Percentiles rank a stretch among this genome's conserved stretches.
Evolutionary conservation across 148 eudicot species (phyloP).

Genomic region (Fallopia convolvulus): DNA sequence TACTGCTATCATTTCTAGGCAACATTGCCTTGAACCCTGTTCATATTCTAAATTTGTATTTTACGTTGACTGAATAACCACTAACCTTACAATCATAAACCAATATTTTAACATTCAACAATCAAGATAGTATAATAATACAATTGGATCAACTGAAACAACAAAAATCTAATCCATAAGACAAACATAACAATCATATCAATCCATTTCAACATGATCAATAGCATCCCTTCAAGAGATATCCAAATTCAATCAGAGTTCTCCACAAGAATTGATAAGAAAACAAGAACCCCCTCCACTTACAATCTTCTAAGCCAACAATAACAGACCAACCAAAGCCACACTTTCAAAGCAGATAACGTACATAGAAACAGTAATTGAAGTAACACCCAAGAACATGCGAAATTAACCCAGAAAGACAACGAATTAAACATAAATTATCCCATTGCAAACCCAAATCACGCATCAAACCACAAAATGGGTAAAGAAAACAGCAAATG

Average conservation of each 20-base stretch:
- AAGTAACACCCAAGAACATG: neutral
- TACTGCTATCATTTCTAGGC: neutral
- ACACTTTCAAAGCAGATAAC: neutral
- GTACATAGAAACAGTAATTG: neutral
- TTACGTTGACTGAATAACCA: neutral
- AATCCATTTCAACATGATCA: neutral
- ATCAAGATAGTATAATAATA: neutral
- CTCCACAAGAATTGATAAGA: neutral
- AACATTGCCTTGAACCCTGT: neutral
- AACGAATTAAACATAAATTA: neutral
- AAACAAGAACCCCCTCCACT: neutral
- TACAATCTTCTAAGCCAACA: neutral
- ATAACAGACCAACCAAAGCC: neutral
- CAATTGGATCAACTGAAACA: neutral
- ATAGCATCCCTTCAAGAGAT: neutral
- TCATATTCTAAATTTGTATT: neutral
- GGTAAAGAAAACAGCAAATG: slow-evolving; percentile 9
- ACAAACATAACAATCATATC: neutral
- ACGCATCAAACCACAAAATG: slow-evolving; percentile 11
- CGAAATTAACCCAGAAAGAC: neutral
- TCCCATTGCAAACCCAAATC: slow-evolving; percentile 14
- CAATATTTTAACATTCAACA: neutral
- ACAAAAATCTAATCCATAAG: neutral
- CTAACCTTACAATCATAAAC: neutral
- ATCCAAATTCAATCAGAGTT: neutral